A percentile compares a stretch with the other conserved stretches of the same genome.
Conservation (phyloP, 345 rosid genomes). For the Sisymbrium altissimum region DNA sequence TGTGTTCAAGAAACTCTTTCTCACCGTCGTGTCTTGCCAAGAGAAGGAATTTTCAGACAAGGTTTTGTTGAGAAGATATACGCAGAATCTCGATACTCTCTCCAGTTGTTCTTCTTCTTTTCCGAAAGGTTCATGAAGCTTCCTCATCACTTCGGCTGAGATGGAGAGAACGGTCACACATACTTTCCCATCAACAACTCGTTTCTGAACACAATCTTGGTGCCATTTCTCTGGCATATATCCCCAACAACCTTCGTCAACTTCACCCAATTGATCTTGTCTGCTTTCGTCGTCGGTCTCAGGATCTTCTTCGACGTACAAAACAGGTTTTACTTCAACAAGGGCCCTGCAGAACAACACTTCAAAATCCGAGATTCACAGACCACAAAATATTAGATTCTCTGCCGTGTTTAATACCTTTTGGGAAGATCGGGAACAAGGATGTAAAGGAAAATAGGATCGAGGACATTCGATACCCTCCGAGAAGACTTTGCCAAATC, state of each 20-base stretch:
- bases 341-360: slow-evolving; percentile 56
- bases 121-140: slow-evolving; percentile 33
- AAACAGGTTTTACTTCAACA: slow-evolving; percentile 87
- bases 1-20: slow-evolving; percentile 19
- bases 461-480: slow-evolving; percentile 31
- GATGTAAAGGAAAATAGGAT: slow-evolving; percentile 66
- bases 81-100: slow-evolving; percentile 59
- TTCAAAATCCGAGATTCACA: neutral
- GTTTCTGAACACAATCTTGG: slow-evolving; percentile 68
- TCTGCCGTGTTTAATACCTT: slow-evolving; percentile 41
- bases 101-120: slow-evolving; percentile 42
- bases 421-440: slow-evolving; percentile 91
- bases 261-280: slow-evolving; percentile 25
- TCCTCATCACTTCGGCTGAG: slow-evolving; percentile 42
- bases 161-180: slow-evolving; percentile 62
- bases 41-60: slow-evolving; percentile 52
- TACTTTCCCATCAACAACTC: slow-evolving; percentile 55
- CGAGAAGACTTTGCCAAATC: slow-evolving; percentile 42
- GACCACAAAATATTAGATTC: neutral
- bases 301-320: slow-evolving; percentile 49
- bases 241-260: slow-evolving; percentile 39
- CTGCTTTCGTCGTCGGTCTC: slow-evolving; percentile 34
- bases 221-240: slow-evolving; percentile 81
- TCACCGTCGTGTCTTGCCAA: slow-evolving; percentile 74
- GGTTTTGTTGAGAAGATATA: slow-evolving; percentile 65